Evolutionary conservation across 1,284 basidiomycete genomes (phyloP), one percentile per base, ranked within the genome.

Genomic region (Pseudomicrostroma phylloplanum): DNA sequence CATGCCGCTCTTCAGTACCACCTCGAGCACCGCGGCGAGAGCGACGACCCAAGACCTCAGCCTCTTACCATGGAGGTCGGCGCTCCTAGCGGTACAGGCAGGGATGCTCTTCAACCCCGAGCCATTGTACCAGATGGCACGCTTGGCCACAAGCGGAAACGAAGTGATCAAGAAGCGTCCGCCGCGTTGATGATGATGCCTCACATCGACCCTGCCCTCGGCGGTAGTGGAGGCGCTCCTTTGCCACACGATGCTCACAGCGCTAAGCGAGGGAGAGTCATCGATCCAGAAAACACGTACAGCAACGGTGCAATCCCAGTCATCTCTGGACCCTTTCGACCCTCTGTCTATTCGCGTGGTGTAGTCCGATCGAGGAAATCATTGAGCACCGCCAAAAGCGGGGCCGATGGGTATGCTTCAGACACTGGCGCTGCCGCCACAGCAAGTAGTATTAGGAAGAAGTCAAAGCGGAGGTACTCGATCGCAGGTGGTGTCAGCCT

Each of bases 31-130:
- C 51, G 25, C 21, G 15, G 21, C 2, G 13, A 17, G 4, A 6
- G 6, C 21, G 25, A 54, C 2, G 21, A 54, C 13, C 21, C 21
- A 15, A 6, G 51, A 15, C 51, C n/a, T 19, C 51, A 54, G 51
- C 51, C 51, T 25, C 51, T 54, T 19, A 26, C 25, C 2, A 54
- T 54, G 51, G 51, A 54, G 21, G 26, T 54, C 8, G 25, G n/a
- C 21, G 21, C 21, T 21, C 51, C 51, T 19, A 54, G 51, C 13
- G 51, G 46, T 23, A 48, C 17, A n/a, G 46, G 46, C 46, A 48
- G 23, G 7, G n/a, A 23, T 12, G 46, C n/a, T 23, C 17, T 48
- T 23, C 46, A n/a, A 11, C 46, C 46, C 4, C 46, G 46, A n/a
- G 46, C 46, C n/a, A 48, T 48, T 12, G n/a, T 48, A 23, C 23